phyloP scores from a whole-genome alignment of 2,329 filamentous ascomycete species.

The Coniella lustricola region DNA sequence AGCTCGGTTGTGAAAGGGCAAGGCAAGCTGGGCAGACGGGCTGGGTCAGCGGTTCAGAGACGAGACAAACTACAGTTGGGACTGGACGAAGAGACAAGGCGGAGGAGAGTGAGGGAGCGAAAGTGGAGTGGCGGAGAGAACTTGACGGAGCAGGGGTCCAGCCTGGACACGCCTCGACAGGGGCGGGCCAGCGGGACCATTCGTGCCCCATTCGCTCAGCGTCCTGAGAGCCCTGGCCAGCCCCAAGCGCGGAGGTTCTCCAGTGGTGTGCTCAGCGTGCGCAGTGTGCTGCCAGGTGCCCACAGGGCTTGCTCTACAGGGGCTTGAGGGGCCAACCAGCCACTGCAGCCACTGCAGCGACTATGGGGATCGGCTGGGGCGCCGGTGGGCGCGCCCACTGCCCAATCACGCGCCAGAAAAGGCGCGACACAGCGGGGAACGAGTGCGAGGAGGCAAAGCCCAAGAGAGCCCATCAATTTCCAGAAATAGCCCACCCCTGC shows the following conservation, averaged over 20 bases:
- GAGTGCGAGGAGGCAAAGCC: neutral
- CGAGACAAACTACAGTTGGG: neutral
- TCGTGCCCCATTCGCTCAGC: neutral
- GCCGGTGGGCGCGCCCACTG: neutral
- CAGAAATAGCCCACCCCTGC: conserved; percentile 3
- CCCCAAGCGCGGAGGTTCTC: conserved; percentile 5
- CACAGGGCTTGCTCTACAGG: neutral
- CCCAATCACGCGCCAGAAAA: neutral
- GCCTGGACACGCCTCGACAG: too few relatives aligned
- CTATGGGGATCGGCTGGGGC: neutral
- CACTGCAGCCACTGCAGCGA: neutral
- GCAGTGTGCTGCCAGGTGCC: neutral
- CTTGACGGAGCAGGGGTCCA: neutral
- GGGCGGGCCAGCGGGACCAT: neutral
- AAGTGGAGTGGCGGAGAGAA: neutral
- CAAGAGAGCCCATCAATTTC: conserved; percentile 1
- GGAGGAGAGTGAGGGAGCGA: conserved; percentile 1
- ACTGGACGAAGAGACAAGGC: neutral
- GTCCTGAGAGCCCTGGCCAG: too few relatives aligned
- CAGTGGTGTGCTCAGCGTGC: neutral
- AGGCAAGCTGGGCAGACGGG: neutral
- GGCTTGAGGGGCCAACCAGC: neutral
- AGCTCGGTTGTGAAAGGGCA: neutral
- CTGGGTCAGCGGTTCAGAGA: neutral
- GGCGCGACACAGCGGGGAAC: neutral